Evolutionary conservation across 768 basidiomycete species (phyloP).

Genomic region (Trametes gibbosa): DNA sequence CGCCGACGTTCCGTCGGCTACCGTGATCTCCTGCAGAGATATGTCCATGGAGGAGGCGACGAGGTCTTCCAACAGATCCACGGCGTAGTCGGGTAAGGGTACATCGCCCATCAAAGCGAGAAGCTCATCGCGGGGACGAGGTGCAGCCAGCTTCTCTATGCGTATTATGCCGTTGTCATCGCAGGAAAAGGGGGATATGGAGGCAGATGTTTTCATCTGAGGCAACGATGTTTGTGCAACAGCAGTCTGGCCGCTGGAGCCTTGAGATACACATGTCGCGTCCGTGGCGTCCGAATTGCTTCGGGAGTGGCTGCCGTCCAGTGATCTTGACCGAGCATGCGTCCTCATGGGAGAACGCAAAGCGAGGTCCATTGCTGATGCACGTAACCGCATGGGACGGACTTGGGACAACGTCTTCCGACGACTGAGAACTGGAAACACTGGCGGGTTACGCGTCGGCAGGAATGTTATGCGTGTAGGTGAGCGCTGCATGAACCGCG

Average conservation of each 20-base stretch:
- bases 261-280: constrained; percentile 10
- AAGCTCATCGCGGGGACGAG: constrained; percentile 38
- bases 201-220: not conserved
- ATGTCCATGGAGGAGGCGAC: constrained; percentile 10
- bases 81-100: constrained; percentile 43
- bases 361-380: constrained; percentile 11
- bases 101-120: constrained; percentile 32
- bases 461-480: constrained; percentile 15
- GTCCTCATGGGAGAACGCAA: constrained; percentile 1
- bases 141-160: constrained; percentile 10
- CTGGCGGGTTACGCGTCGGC: not conserved
- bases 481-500: constrained; percentile 14
- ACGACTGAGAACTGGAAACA: not conserved
- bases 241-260: constrained; percentile 6
- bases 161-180: not conserved
- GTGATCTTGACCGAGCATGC: constrained; percentile 8
- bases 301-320: constrained; percentile 11
- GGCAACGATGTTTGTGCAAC: not conserved
- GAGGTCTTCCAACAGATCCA: constrained; percentile 42
- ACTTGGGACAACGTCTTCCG: constrained; percentile 18
- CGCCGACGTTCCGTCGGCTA: not conserved
- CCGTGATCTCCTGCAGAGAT: not conserved
- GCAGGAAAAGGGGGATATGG: not conserved
- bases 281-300: constrained; percentile 12
- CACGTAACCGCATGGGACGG: constrained; percentile 14